Conservation (phyloP, 371 early-diverging fungal species). For the Rhizomucor miehei region DNA sequence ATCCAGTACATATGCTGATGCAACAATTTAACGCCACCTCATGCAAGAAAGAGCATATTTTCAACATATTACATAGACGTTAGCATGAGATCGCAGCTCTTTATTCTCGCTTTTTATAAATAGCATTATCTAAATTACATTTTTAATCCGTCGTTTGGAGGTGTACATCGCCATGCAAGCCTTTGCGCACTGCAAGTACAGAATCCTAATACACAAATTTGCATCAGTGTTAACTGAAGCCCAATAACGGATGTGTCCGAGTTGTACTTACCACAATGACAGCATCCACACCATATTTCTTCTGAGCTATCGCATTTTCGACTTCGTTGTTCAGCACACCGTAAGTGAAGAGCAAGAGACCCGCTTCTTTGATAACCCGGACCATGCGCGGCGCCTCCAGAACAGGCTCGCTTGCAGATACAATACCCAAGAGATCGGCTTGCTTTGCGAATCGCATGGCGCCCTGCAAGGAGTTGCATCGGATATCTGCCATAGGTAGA, state of each 20-base stretch:
- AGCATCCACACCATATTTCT: slow-evolving; percentile 76
- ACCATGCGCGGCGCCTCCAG: slow-evolving; percentile 78
- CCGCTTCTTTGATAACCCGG: slow-evolving; percentile 66
- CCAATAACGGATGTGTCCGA: neutral
- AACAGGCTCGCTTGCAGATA: slow-evolving; percentile 76
- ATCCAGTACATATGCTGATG: too few species aligned
- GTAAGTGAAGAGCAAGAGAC: slow-evolving; percentile 83
- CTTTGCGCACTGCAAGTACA: slow-evolving; percentile 59
- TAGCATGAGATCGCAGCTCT: too few species aligned
- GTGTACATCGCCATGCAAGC: slow-evolving; percentile 38
- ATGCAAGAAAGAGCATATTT: too few species aligned
- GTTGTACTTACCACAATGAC: slow-evolving; percentile 67
- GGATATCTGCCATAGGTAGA: slow-evolving; percentile 69
- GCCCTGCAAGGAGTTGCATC: slow-evolving; percentile 80
- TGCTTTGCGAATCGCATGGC: slow-evolving; percentile 85
- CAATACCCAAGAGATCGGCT: slow-evolving; percentile 79
- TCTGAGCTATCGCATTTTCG: slow-evolving; percentile 70
- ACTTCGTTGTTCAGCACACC: slow-evolving; percentile 82
- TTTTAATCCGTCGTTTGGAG: neutral
- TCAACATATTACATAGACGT: too few species aligned
- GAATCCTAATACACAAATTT: slow-evolving; percentile 39
- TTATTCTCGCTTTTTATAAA: too few species aligned
- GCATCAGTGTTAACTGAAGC: neutral
- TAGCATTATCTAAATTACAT: too few species aligned
- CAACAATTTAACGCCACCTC: too few species aligned